These are phyloP conservation scores for Colletotrichum lupini DNA, from an alignment of 2,329 filamentous ascomycete genomes.

Conservation along the genomic window DNA sequence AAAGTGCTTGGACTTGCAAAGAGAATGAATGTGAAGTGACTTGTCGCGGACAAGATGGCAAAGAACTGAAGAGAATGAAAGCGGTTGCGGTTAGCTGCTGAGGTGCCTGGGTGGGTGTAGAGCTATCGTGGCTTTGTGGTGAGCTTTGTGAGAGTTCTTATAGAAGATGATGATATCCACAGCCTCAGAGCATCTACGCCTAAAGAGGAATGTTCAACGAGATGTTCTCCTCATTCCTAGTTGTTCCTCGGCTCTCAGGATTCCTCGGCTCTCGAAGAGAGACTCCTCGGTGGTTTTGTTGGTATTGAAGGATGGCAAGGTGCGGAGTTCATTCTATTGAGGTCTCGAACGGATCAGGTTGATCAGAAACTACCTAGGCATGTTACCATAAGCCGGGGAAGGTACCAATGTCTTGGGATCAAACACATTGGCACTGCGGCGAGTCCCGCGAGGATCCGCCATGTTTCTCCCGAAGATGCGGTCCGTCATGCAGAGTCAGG, in stretches of 20 bases:
- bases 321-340: not conserved
- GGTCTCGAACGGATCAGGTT: not conserved
- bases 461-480: constrained; percentile 4
- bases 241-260: constrained; percentile 1
- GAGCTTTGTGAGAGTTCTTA: constrained; percentile 8
- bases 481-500: constrained; percentile 1
- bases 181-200: not conserved
- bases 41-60: constrained; percentile 6
- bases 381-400: constrained; percentile 4
- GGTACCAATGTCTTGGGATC: not conserved
- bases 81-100: not conserved
- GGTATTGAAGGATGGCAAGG: not conserved
- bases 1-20: not conserved
- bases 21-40: constrained; percentile 3
- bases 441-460: not conserved
- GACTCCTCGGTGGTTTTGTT: not conserved
- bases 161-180: not conserved
- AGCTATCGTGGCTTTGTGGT: not conserved
- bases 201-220: constrained; percentile 19
- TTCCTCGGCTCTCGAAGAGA: not conserved
- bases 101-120: not conserved
- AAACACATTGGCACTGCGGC: not conserved
- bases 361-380: not conserved
- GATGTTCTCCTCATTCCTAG: not conserved
- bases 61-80: constrained; percentile 6